These are phyloP conservation scores for Chlamydomonas schloesseri DNA, from an alignment of 139 green algal species.

Conservation along the genomic window DNA sequence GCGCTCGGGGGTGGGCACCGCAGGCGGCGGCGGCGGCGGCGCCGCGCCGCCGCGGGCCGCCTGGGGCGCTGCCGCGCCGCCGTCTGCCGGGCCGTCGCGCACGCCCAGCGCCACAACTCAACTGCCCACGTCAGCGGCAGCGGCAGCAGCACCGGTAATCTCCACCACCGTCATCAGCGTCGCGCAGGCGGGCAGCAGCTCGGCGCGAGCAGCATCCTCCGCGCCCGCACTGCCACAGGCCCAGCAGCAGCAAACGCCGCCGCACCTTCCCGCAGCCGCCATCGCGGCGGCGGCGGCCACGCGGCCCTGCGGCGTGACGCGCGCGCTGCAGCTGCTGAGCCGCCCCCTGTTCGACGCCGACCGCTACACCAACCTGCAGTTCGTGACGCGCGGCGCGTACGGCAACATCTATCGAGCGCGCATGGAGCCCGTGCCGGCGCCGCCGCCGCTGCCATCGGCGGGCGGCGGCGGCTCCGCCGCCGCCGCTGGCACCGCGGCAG, in stretches of 20 bases:
- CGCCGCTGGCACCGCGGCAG: not conserved
- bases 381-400: conserved; percentile 67
- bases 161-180: not conserved
- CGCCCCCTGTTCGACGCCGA: conserved; percentile 58
- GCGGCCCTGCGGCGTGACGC: conserved; percentile 19
- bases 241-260: not conserved
- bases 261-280: conserved; percentile 15
- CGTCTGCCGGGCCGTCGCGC: too few relatives aligned
- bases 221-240: too few relatives aligned
- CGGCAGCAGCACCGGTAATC: not conserved
- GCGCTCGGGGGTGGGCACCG: too few relatives aligned
- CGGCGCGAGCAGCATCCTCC: too few relatives aligned
- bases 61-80: too few relatives aligned
- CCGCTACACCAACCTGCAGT: conserved; percentile 59
- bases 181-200: too few relatives aligned
- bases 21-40: not conserved
- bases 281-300: not conserved
- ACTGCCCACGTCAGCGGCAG: not conserved
- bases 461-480: too few relatives aligned
- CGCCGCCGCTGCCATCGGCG: not conserved
- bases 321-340: conserved; percentile 71
- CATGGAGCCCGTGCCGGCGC: not conserved
- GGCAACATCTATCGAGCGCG: conserved; percentile 66
- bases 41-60: not conserved
- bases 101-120: too few relatives aligned